Evolutionary conservation across 768 basidiomycete species (phyloP), one percentile per base, ranked within the genome.

Genomic region (Macrolepiota dolichaula): DNA sequence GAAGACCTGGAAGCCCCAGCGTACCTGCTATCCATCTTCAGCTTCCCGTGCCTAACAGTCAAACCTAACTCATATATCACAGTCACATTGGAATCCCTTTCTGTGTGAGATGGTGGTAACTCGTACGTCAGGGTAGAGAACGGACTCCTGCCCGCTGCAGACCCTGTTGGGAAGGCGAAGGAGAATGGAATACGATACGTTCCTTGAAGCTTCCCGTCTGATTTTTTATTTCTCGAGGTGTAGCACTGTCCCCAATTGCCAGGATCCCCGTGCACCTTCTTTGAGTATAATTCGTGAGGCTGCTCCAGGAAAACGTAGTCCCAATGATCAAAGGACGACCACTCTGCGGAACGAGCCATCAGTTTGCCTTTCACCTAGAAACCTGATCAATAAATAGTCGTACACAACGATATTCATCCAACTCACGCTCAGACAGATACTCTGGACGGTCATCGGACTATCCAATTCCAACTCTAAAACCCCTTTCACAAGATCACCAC

Each of bases 181-280:
- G 75, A 73, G 59, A 79, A 78, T 9, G 76, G 73, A 74, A 76
- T 78, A 1, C 65, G 67, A 57, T 76, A 77, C 25, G 67, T 66
- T 19, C 79, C 77, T 0, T 67, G 64, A n/a, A 74, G 57, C 63
- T 73, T 76, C 9, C 71, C 73, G 24, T 73, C 69, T 51, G 67
- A 72, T 55, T 71, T 71, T 62, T 63, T 69, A 15, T 59, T 59
- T 52, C 56, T 37, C 44, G 60, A 59, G 53, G 49, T 19, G 36
- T 24, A 2, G 42, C 61, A 59, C 29, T 46, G 24, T 29, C 59
- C 44, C 50, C 32, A 59, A 17, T 22, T 3, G 3, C 52, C 27
- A 17, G 75, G 74, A 40, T 75, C 70, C 3, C 72, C 73, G 29
- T 68, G 55, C 13, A 68, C 64, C 47, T 75, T 75, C 17, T 71